Base-by-base conservation (phyloP, 2,329 filamentous ascomycete species). In the Penicillium freii region DNA sequence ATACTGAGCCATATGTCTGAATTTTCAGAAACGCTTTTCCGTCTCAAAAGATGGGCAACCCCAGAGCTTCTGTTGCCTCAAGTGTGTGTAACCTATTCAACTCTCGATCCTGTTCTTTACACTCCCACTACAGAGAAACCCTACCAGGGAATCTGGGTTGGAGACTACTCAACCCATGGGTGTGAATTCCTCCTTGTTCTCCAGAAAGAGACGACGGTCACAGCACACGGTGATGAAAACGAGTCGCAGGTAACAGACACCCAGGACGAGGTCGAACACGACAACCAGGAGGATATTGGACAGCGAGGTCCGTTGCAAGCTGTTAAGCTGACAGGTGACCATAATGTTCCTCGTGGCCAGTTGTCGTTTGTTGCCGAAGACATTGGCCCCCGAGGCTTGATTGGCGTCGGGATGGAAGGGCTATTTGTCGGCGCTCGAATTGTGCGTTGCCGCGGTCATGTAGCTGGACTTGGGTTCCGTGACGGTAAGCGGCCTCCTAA, bases 271-370 rank as follows among this genome's bases (percentile, higher is more conserved):
- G 21, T 56, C 38, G 56, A 68, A 74, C n/a, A 84, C 78, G 67
- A 79, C 34, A 65, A 68, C 36, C 77, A 82, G 19, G 78, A 79
- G 48, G 68, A 72, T 1, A 75, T 77, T 15, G 77, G 84, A 1
- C 85, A 89, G 63, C 80, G 79, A 13, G 91, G 91, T 5, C 81
- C 86, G 1, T 73, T 97, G 4, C 87, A 92, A 71, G 93, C 89
- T 0, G 86, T 97, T 69, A 97, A 97, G 72, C 78, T 99, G 34
- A 97, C 93, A 0, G 93, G 93, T 0, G 93, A 99, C 68, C 86
- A 88, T 0, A 95, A 97, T 64, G 86, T 97, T 15, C 93, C 93
- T 0, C 83, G 92, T 9, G 93, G 92, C 9, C 89, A 97, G 72
- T 85, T 87, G 64, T 91, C 89, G 0, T 97, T 96, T 71, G 81